A percentile compares a stretch with the other conserved stretches of the same genome.
These are phyloP conservation scores for Mortierella sp. DNA, from an alignment of 371 early-diverging fungal species.

Conservation along the genomic window DNA sequence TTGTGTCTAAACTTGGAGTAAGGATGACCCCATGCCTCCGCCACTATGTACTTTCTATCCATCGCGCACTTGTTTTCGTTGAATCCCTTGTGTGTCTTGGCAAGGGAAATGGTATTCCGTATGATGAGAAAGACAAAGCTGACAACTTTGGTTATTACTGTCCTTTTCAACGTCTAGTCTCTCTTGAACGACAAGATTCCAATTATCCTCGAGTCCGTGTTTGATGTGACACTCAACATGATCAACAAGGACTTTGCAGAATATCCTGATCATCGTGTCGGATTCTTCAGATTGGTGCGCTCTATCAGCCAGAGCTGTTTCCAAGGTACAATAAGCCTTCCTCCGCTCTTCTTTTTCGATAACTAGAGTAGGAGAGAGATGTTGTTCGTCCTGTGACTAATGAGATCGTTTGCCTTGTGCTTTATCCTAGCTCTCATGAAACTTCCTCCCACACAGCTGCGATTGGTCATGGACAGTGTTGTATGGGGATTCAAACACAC, in stretches of 20 bases:
- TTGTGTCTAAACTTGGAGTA: conserved; percentile 84
- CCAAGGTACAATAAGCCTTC: too few species aligned
- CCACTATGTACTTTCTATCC: conserved; percentile 27
- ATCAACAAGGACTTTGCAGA: conserved; percentile 98
- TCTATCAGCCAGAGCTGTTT: conserved; percentile 92
- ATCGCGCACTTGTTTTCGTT: too few species aligned
- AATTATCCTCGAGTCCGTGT: conserved; percentile 89
- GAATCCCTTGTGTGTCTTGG: not conserved
- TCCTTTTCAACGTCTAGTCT: conserved; percentile 51
- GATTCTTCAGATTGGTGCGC: conserved; percentile 91
- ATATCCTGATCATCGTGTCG: conserved; percentile 95
- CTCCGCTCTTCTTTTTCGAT: too few species aligned
- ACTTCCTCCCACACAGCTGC: conserved; percentile 87
- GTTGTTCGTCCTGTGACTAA: too few species aligned
- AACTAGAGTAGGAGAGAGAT: too few species aligned
- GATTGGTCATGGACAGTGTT: conserved; percentile 89
- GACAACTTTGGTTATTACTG: not conserved
- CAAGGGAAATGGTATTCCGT: not conserved
- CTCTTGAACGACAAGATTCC: conserved; percentile 85
- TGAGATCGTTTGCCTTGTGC: too few species aligned
- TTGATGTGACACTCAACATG: conserved; percentile 96
- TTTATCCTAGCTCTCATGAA: conserved; percentile 73
- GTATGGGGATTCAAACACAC: conserved; percentile 99
- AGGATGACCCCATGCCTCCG: conserved; percentile 45
- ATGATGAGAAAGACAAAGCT: not conserved